A percentile compares a stretch with the other conserved stretches of the same genome.
These are phyloP conservation scores for Sphenostylis stenocarpa DNA, from an alignment of 306 rosid genomes.

Conservation along the genomic window DNA sequence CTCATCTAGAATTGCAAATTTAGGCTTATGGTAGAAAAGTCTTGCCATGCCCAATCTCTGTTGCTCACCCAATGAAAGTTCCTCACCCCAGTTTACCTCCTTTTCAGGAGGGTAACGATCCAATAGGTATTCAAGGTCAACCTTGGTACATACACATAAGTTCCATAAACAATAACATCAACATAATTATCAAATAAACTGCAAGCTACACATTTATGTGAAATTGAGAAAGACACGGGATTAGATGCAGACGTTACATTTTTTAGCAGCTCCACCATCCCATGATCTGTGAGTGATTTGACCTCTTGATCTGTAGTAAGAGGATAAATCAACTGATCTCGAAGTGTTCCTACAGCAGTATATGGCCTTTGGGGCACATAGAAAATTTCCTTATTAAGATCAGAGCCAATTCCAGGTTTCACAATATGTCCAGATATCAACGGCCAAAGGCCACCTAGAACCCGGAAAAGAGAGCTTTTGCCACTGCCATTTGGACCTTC, in stretches of 20 bases:
- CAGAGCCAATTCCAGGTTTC: slow-evolving; percentile 96
- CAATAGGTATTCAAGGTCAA: slow-evolving; percentile 93
- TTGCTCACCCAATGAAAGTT: slow-evolving; percentile 95
- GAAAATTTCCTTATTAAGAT: slow-evolving; percentile 97
- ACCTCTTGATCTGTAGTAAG: slow-evolving; percentile 72
- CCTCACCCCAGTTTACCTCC: slow-evolving; percentile 98
- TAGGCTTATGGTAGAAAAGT: slow-evolving; percentile 95
- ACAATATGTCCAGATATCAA: slow-evolving; percentile 88
- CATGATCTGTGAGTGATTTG: slow-evolving; percentile 72
- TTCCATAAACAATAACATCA: slow-evolving; percentile 27
- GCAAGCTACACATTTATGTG: slow-evolving; percentile 2
- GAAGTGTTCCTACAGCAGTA: slow-evolving; percentile 98
- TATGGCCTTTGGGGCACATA: slow-evolving; percentile 99
- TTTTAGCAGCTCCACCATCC: slow-evolving; percentile 88
- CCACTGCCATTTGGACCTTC: slow-evolving; percentile 99
- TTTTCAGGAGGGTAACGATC: slow-evolving; percentile 87
- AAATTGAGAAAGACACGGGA: slow-evolving; percentile 28
- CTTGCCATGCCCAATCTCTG: slow-evolving; percentile 99
- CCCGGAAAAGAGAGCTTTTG: slow-evolving; percentile 98
- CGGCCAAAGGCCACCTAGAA: slow-evolving; percentile 99
- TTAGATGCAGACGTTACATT: slow-evolving; percentile 49
- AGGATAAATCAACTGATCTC: slow-evolving; percentile 98
- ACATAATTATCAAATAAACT: slow-evolving; percentile 27
- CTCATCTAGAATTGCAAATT: slow-evolving; percentile 98
- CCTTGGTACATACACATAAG: slow-evolving; percentile 49